Evolutionary conservation across 441 rosid genomes (phyloP), one percentile per base, ranked within the genome.

Genomic region (Erodium trifolium): DNA sequence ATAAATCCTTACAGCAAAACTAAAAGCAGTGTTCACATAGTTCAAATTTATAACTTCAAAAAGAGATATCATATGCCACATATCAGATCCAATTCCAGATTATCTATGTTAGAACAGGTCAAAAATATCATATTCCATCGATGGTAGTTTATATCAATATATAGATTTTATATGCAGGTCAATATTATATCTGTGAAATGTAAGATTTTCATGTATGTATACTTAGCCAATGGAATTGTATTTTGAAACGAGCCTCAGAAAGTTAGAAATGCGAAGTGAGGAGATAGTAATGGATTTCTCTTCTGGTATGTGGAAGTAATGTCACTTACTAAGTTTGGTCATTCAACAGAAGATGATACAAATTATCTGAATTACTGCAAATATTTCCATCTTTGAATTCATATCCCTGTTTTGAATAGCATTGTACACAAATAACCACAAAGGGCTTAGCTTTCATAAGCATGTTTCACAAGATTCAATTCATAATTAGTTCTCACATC

Each of bases 341-440:
- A 27, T 60, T 60, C n/a, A 60, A 23, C 14, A 23, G 13, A 60
- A 60, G 34, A 10, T 23, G 6, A 59, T 59, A 19, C 11, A 59
- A 59, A 34, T 1, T 59, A 19, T 59, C 63, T 18, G 9, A 7
- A 59, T 17, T 18, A 5, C 31, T 59, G 6, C 5, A 18, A 59
- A 59, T 8, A 5, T 18, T 59, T 59, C 31, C 8, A 19, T 19
- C 13, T 2, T 59, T 19, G 11, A 59, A 18, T 17, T 60, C 65
- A 60, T 23, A 59, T 8, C 35, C n/a, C 34, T 60, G 3, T 0
- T 60, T 60, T 8, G 11, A 59, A 19, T 19, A 59, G 34, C 14
- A 43, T 18, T 4, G 3, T 41, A 47, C 68, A 19, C n/a, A 66
- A 41, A 66, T 66, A 66, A 39, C 53, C 13, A 66, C 23, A 66